Base-by-base conservation (phyloP, 805 yeast genomes). In the Yarrowia yakushimensis region DNA sequence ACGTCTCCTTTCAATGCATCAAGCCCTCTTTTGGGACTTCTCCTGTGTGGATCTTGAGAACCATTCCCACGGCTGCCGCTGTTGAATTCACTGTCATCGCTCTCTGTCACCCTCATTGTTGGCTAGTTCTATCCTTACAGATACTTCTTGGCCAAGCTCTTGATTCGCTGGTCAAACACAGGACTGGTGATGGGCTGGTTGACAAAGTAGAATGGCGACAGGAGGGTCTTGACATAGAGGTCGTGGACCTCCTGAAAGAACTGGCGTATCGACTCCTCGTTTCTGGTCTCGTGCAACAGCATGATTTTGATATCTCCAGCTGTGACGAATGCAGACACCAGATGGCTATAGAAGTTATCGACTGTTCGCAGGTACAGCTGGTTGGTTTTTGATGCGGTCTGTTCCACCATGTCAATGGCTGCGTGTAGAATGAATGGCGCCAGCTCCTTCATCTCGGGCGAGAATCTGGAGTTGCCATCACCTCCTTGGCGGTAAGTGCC, bases 371-470 rank as follows among this genome's bases (percentile, higher is more conserved):
- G 76, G 69, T 88, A 86, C 66, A 87, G 78, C 45, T 81, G 78
- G 66, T 79, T 83, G 10, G 82, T 78, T 52, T 83, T 81, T 93
- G 96, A 91, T 71, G 91, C 97, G 2, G 84, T 74, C 68, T 92
- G 97, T 66, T 94, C 97, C 0, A 94, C 85, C n/a, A 94, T 79
- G 72, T 94, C 99, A 36, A 94, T 74, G 1, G 98, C 84, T 0
- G 97, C 83, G 70, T 94, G 96, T 34, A 92, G 81, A 28, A 94
- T 85, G 69, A 91, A 93, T 22, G 97, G 97, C 67, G 87, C 85
- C 36, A 93, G 75, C 69, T 93, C 97, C 68, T 81, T 81, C 72
- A 90, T 82, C 55, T 85, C 88, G 9, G 82, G 77, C 1, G 92
- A 80, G 67, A 91, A 87, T 70, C 78, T 15, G 15, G 36, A 39